Percentiles rank a stretch among this genome's conserved stretches.
These are phyloP conservation scores for Dicorynia guianensis DNA, from an alignment of 306 rosid genomes.

Conservation along the genomic window DNA sequence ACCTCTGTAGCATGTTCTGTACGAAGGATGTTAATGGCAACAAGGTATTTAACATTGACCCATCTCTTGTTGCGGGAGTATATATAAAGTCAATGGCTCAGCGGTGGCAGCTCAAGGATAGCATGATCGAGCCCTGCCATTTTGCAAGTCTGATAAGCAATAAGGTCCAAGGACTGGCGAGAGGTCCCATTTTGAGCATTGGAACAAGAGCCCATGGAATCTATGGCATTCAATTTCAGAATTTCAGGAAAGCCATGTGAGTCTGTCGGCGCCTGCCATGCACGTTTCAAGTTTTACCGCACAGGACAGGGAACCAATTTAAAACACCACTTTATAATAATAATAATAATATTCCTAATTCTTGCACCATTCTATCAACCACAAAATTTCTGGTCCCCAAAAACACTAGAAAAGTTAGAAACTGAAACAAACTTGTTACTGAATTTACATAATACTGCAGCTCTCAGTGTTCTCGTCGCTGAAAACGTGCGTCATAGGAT, in stretches of 20 bases:
- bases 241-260: constrained; percentile 42
- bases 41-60: background rate
- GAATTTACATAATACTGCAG: constrained; percentile 77
- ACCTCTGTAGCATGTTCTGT: background rate
- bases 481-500: constrained; percentile 67
- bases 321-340: constrained; percentile 6
- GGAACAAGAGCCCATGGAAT: constrained; percentile 17
- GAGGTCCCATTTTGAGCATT: constrained; percentile 19
- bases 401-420: constrained; percentile 35
- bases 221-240: constrained; percentile 23
- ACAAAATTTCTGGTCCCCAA: constrained; percentile 41
- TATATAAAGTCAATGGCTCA: background rate
- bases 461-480: constrained; percentile 91
- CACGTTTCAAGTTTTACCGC: constrained; percentile 25
- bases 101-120: background rate
- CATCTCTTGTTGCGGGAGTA: too few relatives aligned
- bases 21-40: background rate
- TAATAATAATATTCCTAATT: constrained; percentile 31
- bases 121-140: background rate
- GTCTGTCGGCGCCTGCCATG: constrained; percentile 24
- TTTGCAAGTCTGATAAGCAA: background rate
- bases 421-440: constrained; percentile 8
- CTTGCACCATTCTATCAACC: constrained; percentile 48
- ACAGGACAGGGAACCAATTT: background rate
- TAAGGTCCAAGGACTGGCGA: background rate